Evolutionary conservation across 306 rosid genomes (phyloP), one percentile per base, ranked within the genome.

Genomic region (Medicago ruthenica): DNA sequence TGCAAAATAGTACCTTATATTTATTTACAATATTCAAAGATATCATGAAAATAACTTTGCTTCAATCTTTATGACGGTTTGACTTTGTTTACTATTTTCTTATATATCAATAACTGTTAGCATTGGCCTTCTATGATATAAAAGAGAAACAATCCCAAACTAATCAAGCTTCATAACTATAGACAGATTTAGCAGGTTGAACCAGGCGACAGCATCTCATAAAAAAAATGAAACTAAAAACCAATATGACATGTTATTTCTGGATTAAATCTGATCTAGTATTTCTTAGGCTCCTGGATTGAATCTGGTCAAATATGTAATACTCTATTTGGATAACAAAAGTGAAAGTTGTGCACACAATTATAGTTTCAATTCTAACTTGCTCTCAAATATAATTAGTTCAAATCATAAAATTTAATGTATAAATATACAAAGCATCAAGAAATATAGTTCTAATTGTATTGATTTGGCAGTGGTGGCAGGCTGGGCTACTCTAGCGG

Each of bases 1-100:
- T 58, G 39, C 3, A 34, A 67, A 34, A 63, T 44, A 58, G 27
- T 21, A 45, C 50, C 39, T 71, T 21, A 51, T 9, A 63, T 54
- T 79, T 62, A 47, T 61, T 27, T n/a, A 71, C 73, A 50, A 36
- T 41, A 71, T 64, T 64, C 9, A 65, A 53, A 51, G 59, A 24
- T 16, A 63, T 6, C 64, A 22, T 58, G 64, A 58, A 58, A 58
- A 22, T 21, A 13, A 22, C 64, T 12, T 58, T 11, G 64, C 64
- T 22, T 12, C 7, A 1, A 58, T 11, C 37, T 22, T 58, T 58
- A 22, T 22, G 37, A 58, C 22, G 37, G 24, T 59, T 59, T 13
- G 10, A 24, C 16, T 54, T 18, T 24, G 39, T 13, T 24, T 59
- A 13, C 65, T 59, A 59, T 59, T 59, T 59, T 59, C 39, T 13